Evolutionary conservation across 169 alveolate species (phyloP), one percentile per base, ranked within the genome.

Genomic region (Plasmodium relictum): DNA sequence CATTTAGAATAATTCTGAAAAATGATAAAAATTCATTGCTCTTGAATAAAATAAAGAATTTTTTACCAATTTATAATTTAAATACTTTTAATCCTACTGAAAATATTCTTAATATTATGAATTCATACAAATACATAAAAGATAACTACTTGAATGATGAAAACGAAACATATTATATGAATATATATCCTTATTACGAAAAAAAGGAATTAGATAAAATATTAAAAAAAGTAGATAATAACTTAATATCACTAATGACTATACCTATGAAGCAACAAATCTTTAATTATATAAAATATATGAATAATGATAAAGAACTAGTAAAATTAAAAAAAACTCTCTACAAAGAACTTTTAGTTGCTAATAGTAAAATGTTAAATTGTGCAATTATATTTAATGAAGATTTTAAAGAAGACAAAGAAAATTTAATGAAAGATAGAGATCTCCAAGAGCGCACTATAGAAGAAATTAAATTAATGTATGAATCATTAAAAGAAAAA

Each of bases 251-350:
- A 14, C 59, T 83, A 37, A 83, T 83, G 91, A 39, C 91, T 9
- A 69, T 83, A 68, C 86, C 91, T 31, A 54, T 83, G 61, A 69
- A 61, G 8, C 65, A 68, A 22, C 91, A 83, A 45, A 9, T 83
- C 10, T 58, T 83, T 62, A 54, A 68, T 45, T 71, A 83, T 56
- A 71, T 83, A 26, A 39, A 22, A 71, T 62, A 56, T 68, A 9
- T 83, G 8, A 68, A 83, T 54, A 24, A 24, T 7, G 91, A 83
- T 22, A 6, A 31, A 0, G 39, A 83, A 12, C 39, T 83, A 3
- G 44, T 42, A 7, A 41, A 83, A 44, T 70, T 83, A 62, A 83
- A 83, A 56, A 54, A 52, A 10, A 62, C 41, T 10, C 50, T 83
- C 22, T 83, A 50, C 50, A 69, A 69, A 56, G 91, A 83, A 41